Conservation (phyloP, 805 yeast species). For the Suhomyces faveliae region DNA sequence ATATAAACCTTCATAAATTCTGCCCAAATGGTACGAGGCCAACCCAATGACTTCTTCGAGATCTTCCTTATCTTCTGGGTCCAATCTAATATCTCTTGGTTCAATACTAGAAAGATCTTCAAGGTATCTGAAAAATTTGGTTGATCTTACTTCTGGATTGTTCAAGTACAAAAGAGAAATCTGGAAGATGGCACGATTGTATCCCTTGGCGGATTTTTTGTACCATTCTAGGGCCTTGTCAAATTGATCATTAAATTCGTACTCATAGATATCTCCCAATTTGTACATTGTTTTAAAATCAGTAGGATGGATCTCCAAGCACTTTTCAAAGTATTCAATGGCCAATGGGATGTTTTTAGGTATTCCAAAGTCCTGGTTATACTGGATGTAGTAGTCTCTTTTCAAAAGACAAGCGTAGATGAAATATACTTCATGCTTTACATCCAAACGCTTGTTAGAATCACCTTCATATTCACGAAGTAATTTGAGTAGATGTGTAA, state of each 20-base stretch:
- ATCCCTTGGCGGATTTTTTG: conserved; percentile 42
- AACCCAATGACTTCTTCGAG: conserved; percentile 40
- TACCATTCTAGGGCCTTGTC: conserved; percentile 34
- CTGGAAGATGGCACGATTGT: conserved; percentile 43
- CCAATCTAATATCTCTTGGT: conserved; percentile 32
- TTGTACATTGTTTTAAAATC: conserved; percentile 35
- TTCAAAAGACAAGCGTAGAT: conserved; percentile 39
- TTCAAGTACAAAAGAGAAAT: conserved; percentile 38
- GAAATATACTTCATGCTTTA: conserved; percentile 32
- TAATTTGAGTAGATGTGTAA: conserved; percentile 37
- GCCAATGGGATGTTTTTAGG: conserved; percentile 29
- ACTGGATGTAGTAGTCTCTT: conserved; percentile 30
- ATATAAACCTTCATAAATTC: conserved; percentile 44
- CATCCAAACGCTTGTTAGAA: conserved; percentile 14
- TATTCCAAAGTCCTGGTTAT: conserved; percentile 37
- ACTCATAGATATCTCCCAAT: conserved; percentile 40
- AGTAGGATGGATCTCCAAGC: conserved; percentile 31
- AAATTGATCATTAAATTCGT: conserved; percentile 29
- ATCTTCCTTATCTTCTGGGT: conserved; percentile 40
- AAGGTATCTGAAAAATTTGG: conserved; percentile 35
- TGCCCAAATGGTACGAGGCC: conserved; percentile 42
- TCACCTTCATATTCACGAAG: conserved; percentile 32
- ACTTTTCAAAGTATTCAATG: conserved; percentile 28
- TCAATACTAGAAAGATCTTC: conserved; percentile 39
- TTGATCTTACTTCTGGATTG: conserved; percentile 33